Base-by-base conservation (phyloP, 371 early-diverging fungal genomes). In the Amoeboaphelidium protococcarum region DNA sequence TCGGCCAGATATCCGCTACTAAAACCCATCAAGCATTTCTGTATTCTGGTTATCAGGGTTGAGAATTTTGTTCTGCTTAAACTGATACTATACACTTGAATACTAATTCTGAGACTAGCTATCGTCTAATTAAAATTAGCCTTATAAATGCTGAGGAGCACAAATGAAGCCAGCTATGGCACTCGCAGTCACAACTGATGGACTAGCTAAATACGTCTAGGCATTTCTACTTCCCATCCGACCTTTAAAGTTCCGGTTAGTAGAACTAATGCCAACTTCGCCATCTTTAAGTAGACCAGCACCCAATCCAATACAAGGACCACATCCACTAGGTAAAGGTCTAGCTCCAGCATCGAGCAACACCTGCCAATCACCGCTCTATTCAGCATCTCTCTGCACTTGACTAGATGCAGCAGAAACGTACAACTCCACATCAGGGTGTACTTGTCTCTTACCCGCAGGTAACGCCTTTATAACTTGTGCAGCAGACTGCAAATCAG, bases 181-280 rank as follows among this genome's bases (percentile, higher is more conserved):
- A 10, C 10, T 10, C 6, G 37, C 4, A 4, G 23, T 25, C 6
- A 40, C 40, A 16, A 53, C 48, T 4, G 41, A 47, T 13, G 94
- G 94, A 0, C 86, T 85, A 0, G 90, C 80, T 44, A 92, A 68
- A 53, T 90, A 92, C 0, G 88, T 85, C 40, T 74, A 65, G 0
- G 94, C 85, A 25, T 61, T 69, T 25, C 80, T 82, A 0, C 83
- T 81, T 26, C 94, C 94, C 94, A 92, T 92, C 26, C 94, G 75
- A 27, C 94, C 94, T 67, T 90, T 90, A 62, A 82, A 92, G 63
- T 92, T 92, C 43, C 94, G 74, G 62, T 92, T 92, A 25, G 94
- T 89, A 16, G 94, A 89, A 22, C 87, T 86, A 40, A 92, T 90
- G 44, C 90, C 89, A 2, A 90, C 81, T 62, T 88, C 88, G 20